Percentiles rank a stretch among this genome's conserved stretches.
These are phyloP conservation scores for Climacium dendroides DNA, from an alignment of 225 moss, liverwort and hornwort species.

Conservation along the genomic window DNA sequence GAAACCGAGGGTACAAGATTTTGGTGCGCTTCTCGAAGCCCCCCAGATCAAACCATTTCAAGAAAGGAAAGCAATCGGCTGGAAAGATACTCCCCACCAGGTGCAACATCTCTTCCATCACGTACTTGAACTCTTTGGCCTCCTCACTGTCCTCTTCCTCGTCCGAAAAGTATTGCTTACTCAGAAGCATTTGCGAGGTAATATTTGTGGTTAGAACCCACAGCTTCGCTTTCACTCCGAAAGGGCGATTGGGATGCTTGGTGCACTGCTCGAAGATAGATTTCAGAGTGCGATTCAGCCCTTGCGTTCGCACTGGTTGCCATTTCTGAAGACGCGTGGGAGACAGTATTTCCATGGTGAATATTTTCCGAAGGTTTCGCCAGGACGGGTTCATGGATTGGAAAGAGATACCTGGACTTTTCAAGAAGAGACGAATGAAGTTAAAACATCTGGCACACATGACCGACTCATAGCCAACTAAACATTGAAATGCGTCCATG, in stretches of 20 bases:
- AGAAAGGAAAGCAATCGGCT: slow-evolving; percentile 20
- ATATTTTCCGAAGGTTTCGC: slow-evolving; percentile 20
- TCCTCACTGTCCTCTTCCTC: slow-evolving; percentile 18
- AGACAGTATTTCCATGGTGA: slow-evolving; percentile 15
- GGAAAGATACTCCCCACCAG: slow-evolving; percentile 22
- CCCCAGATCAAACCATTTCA: slow-evolving; percentile 21
- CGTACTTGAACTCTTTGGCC: slow-evolving; percentile 20
- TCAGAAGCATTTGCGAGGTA: slow-evolving; percentile 14
- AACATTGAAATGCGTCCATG: neutral
- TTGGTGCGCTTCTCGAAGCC: slow-evolving; percentile 21
- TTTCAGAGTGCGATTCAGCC: neutral
- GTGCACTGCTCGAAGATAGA: neutral
- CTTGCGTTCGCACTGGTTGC: slow-evolving; percentile 1
- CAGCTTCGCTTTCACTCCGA: neutral
- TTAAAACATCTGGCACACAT: neutral
- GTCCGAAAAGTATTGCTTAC: slow-evolving; percentile 14
- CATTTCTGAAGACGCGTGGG: slow-evolving; percentile 8
- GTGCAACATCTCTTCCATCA: slow-evolving; percentile 16
- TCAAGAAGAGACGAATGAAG: neutral
- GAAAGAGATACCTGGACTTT: slow-evolving; percentile 9
- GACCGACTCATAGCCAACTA: neutral
- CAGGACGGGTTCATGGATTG: slow-evolving; percentile 17
- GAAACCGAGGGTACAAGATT: slow-evolving; percentile 11
- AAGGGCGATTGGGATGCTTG: neutral
- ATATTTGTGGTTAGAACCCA: slow-evolving; percentile 4